Conservation (phyloP, 352 stramenopile genomes). For the Pythium biforme region DNA sequence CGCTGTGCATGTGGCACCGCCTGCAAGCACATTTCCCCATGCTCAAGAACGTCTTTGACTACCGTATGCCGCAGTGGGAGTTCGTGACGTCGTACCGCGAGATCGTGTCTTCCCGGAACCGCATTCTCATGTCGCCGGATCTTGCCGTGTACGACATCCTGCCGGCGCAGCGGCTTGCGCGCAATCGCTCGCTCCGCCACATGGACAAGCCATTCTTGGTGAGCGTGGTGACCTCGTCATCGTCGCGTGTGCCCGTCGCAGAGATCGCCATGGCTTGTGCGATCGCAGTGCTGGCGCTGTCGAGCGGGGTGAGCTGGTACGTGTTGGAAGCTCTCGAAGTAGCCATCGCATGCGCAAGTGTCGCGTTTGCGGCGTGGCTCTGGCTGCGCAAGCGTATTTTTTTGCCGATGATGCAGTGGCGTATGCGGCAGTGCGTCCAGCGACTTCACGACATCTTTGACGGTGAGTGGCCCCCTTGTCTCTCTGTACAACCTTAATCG, state of each 20-base stretch:
- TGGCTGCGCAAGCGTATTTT: conserved; percentile 26
- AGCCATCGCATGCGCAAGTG: neutral
- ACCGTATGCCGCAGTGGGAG: conserved; percentile 37
- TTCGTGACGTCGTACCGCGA: conserved; percentile 21
- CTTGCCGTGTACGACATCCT: conserved; percentile 25
- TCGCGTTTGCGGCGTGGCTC: conserved; percentile 23
- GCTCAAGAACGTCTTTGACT: conserved; percentile 31
- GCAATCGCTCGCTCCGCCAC: conserved; percentile 42
- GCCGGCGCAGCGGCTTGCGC: conserved; percentile 37
- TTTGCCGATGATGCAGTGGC: conserved; percentile 23
- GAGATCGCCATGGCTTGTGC: neutral
- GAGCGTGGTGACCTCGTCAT: conserved; percentile 60
- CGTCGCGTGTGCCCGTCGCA: conserved; percentile 31
- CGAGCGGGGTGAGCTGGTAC: neutral
- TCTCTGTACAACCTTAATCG: too few species aligned
- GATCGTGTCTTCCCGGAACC: conserved; percentile 19
- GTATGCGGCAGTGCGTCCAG: conserved; percentile 41
- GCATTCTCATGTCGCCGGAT: conserved; percentile 23
- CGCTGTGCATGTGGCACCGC: conserved; percentile 25
- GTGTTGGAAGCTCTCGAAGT: neutral
- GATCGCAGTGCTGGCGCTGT: neutral
- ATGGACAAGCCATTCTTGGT: conserved; percentile 60
- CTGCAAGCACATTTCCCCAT: conserved; percentile 25
- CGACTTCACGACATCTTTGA: conserved; percentile 52
- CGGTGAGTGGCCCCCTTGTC: conserved; percentile 9